phyloP scores from a whole-genome alignment of 2,329 filamentous ascomycete genomes.

The Aphanocladium album region DNA sequence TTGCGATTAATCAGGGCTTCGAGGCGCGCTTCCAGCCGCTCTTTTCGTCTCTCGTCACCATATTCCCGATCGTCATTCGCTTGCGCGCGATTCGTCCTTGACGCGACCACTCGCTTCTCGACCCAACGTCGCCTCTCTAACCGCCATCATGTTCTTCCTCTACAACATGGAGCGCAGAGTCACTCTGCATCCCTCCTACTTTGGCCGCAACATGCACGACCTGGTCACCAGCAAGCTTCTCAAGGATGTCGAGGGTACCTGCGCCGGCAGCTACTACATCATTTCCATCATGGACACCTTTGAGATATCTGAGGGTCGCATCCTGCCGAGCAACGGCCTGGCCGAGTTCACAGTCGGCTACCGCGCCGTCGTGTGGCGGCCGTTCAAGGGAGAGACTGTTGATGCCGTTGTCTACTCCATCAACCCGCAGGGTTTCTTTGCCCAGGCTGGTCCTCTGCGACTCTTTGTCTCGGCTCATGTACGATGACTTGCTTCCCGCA shows the following conservation, averaged over 20 bases:
- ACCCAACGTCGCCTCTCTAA: not conserved
- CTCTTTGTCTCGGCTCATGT: conserved; percentile 81
- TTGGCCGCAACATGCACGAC: conserved; percentile 88
- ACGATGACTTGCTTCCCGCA: conserved; percentile 28
- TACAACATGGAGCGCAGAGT: conserved; percentile 94
- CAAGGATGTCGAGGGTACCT: conserved; percentile 90
- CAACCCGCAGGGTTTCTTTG: conserved; percentile 88
- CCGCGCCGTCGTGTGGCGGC: conserved; percentile 93
- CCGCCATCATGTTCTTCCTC: conserved; percentile 83
- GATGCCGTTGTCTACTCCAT: conserved; percentile 91
- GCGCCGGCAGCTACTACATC: conserved; percentile 93
- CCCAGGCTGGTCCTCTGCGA: conserved; percentile 70
- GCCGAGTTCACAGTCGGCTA: conserved; percentile 95
- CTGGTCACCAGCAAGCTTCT: conserved; percentile 85
- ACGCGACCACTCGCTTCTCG: conserved; percentile 6
- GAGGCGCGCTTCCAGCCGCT: conserved; percentile 4
- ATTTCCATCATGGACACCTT: conserved; percentile 97
- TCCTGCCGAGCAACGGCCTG: conserved; percentile 84
- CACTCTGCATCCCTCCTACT: conserved; percentile 93
- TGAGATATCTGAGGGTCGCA: conserved; percentile 87
- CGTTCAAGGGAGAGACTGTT: conserved; percentile 97
- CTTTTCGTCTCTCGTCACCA: not conserved
- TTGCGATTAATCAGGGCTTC: not conserved
- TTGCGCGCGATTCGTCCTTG: not conserved
- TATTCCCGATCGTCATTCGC: not conserved